phyloP scores from a whole-genome alignment of 176 grass and related monocot species.

The Carex scoparia region DNA sequence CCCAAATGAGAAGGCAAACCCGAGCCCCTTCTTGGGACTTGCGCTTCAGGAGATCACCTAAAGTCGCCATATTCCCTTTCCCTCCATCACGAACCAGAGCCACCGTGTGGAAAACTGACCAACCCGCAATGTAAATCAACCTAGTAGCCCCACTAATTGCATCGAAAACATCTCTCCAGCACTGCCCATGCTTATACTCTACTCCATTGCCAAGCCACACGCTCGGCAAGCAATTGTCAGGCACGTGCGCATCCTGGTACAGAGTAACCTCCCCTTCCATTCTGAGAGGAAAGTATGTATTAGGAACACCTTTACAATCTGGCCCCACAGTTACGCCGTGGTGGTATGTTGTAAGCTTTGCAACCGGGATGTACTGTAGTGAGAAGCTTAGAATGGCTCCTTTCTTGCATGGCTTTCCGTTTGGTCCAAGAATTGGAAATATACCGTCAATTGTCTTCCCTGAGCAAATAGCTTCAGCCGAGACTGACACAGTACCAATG shows the following conservation, averaged over 20 bases:
- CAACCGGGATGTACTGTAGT: slow-evolving; percentile 60
- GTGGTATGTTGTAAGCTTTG: slow-evolving; percentile 52
- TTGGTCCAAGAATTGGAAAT: slow-evolving; percentile 46
- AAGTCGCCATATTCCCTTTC: neutral
- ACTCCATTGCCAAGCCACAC: slow-evolving; percentile 56
- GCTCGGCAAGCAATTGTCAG: slow-evolving; percentile 60
- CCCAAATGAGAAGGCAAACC: slow-evolving; percentile 80
- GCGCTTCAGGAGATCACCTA: slow-evolving; percentile 64
- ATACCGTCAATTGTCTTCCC: slow-evolving; percentile 47
- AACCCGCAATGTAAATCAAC: slow-evolving; percentile 72
- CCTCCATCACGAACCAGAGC: slow-evolving; percentile 42
- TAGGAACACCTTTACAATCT: slow-evolving; percentile 49
- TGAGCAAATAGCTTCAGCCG: slow-evolving; percentile 33
- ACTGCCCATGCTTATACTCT: slow-evolving; percentile 63
- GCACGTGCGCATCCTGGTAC: slow-evolving; percentile 86
- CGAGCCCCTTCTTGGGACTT: slow-evolving; percentile 75
- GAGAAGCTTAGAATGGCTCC: slow-evolving; percentile 50
- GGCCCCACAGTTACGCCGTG: slow-evolving; percentile 53
- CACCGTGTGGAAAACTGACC: slow-evolving; percentile 86
- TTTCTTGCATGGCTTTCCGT: slow-evolving; percentile 53
- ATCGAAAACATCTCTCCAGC: slow-evolving; percentile 75
- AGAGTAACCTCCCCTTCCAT: slow-evolving; percentile 58
- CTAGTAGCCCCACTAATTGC: slow-evolving; percentile 60
- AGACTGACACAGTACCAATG: slow-evolving; percentile 53
- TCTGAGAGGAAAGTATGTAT: slow-evolving; percentile 70